Conservation (phyloP, 1,284 basidiomycete species). For the Ceratobasidium sp. region DNA sequence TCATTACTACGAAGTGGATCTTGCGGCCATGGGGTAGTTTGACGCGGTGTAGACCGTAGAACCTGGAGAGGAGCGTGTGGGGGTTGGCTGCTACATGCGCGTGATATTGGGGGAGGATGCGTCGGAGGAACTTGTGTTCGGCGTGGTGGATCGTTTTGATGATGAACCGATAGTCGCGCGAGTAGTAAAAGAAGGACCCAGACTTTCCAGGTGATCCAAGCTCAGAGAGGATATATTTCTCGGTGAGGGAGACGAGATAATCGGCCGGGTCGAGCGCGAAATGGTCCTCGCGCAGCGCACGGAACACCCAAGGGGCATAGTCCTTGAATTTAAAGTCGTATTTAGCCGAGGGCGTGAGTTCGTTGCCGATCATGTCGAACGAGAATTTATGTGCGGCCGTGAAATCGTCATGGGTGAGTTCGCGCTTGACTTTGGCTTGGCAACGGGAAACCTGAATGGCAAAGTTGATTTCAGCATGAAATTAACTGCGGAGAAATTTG, state of each 20-base stretch:
- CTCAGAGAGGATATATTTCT: constrained; percentile 98
- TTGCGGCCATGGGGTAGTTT: constrained; percentile 94
- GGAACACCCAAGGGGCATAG: constrained; percentile 98
- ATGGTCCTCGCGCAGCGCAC: constrained; percentile 92
- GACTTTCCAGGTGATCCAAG: constrained; percentile 99
- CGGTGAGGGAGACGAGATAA: constrained; percentile 95
- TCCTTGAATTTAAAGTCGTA: constrained; percentile 99
- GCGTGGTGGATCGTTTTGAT: constrained; percentile 98
- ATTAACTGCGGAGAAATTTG: constrained; percentile 21
- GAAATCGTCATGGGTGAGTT: constrained; percentile 90
- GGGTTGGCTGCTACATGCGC: constrained; percentile 91
- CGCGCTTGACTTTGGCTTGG: constrained; percentile 93
- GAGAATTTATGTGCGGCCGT: constrained; percentile 93
- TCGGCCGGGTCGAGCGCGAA: constrained; percentile 98
- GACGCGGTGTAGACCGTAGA: constrained; percentile 97
- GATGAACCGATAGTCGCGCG: constrained; percentile 98
- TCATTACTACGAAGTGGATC: constrained; percentile 99
- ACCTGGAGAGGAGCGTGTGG: constrained; percentile 92
- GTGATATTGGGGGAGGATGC: constrained; percentile 89
- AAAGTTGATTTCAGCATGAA: constrained; percentile 10
- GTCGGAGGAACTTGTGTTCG: constrained; percentile 94
- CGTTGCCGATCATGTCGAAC: constrained; percentile 98
- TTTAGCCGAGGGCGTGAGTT: constrained; percentile 95
- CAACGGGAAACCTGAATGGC: constrained; percentile 87
- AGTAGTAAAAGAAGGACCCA: constrained; percentile 99